Evolutionary conservation across 2,329 filamentous ascomycete genomes (phyloP).

Genomic region (Aspergillus transmontanensis): DNA sequence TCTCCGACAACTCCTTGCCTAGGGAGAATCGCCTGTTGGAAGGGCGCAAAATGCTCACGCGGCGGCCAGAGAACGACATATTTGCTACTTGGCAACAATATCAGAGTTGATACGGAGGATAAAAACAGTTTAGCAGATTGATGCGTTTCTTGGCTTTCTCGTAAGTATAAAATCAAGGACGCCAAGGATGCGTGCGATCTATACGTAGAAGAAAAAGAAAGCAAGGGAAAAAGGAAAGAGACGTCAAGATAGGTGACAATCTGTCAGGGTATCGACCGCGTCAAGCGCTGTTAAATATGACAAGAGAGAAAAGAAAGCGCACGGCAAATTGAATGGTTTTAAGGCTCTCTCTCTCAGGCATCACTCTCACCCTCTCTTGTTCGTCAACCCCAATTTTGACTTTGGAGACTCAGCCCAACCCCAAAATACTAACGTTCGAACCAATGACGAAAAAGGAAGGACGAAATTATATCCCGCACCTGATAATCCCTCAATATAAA

Average conservation of each 20-base stretch:
- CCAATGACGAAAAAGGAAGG: neutral
- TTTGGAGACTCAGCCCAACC: neutral
- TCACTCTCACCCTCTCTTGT: neutral
- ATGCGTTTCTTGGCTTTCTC: constrained; percentile 7
- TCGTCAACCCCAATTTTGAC: neutral
- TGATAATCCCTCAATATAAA: constrained; percentile 1
- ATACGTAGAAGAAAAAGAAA: neutral
- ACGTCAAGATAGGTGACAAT: neutral
- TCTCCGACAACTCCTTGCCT: constrained; percentile 48
- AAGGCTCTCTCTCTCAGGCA: neutral
- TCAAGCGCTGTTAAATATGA: neutral
- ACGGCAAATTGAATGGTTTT: neutral
- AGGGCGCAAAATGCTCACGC: constrained; percentile 46
- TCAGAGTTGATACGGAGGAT: neutral
- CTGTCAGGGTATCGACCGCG: neutral
- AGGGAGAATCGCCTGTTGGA: constrained; percentile 44
- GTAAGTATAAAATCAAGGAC: too few species aligned
- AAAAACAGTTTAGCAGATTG: neutral
- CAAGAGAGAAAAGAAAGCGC: neutral
- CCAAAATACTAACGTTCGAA: neutral
- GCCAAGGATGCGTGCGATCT: neutral
- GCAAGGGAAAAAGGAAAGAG: neutral
- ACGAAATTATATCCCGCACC: neutral
- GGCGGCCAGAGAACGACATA: constrained; percentile 52
- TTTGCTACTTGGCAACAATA: constrained; percentile 10